Evolutionary conservation across 495 filamentous ascomycete species (phyloP).

Genomic region (Trichoderma parareesei): DNA sequence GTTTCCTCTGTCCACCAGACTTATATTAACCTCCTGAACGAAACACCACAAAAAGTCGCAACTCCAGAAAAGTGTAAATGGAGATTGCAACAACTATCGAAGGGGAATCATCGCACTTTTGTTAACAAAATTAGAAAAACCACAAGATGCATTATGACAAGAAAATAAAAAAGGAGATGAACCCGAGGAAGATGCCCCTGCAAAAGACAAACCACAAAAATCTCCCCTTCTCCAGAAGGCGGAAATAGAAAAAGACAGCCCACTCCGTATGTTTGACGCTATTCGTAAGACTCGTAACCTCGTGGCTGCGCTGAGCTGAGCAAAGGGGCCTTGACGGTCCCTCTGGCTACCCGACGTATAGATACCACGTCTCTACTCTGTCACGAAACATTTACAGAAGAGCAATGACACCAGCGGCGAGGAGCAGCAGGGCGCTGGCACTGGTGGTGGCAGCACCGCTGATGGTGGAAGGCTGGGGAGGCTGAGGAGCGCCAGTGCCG

Average conservation of each 20-base stretch:
- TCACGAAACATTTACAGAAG: conserved; percentile 8
- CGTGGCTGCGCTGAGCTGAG: not conserved
- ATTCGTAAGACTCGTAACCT: conserved; percentile 5
- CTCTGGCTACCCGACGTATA: not conserved
- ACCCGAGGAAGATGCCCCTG: not conserved
- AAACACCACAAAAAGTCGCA: not conserved
- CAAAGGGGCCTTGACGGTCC: not conserved
- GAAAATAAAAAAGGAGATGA: too few relatives aligned
- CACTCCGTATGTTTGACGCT: not conserved
- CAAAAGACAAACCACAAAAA: not conserved
- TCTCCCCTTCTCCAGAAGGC: not conserved
- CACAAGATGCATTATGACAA: conserved; percentile 7
- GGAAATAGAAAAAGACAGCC: not conserved
- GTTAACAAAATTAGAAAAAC: not conserved
- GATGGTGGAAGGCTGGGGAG: conserved; percentile 4
- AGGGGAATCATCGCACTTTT: conserved; percentile 7
- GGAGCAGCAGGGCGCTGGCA: conserved; percentile 9
- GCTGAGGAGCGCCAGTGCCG: not conserved
- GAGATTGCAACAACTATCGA: conserved; percentile 9
- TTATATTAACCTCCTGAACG: not conserved
- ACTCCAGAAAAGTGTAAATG: conserved; percentile 2
- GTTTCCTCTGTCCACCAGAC: conserved; percentile 1
- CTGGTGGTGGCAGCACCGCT: conserved; percentile 8
- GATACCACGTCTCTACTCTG: conserved; percentile 8
- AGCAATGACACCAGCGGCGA: conserved; percentile 11